Conservation (phyloP, 1,284 basidiomycete species). For the Ustilago sp. region DNA sequence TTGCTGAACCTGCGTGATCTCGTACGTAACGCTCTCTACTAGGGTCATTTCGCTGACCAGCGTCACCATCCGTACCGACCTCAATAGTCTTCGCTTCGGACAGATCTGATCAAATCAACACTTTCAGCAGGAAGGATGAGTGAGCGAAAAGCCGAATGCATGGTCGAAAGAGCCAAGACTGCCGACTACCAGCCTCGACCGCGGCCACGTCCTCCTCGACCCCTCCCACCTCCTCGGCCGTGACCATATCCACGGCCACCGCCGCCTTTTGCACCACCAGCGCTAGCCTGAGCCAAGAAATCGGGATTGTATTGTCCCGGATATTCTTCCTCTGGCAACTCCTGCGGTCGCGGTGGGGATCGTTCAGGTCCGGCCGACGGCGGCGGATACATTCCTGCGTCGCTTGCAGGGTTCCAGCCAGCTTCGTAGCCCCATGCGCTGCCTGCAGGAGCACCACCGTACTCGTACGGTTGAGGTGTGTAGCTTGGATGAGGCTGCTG, state of each 20-base stretch:
- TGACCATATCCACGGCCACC: conserved; percentile 12
- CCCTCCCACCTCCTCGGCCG: conserved; percentile 19
- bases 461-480: conserved; percentile 6
- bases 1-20: background rate
- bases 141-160: background rate
- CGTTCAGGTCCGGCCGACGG: background rate
- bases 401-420: conserved; percentile 9
- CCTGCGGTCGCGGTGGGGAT: conserved; percentile 14
- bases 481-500: conserved; percentile 14
- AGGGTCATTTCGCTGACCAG: background rate
- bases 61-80: background rate
- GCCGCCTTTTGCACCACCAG: conserved; percentile 13
- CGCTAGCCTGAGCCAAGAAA: conserved; percentile 29
- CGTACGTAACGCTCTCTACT: background rate
- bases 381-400: conserved; percentile 1
- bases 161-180: background rate
- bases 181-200: conserved; percentile 28
- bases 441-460: conserved; percentile 1
- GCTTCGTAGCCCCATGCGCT: conserved; percentile 15
- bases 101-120: background rate
- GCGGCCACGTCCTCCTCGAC: conserved; percentile 14
- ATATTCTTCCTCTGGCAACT: conserved; percentile 51
- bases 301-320: conserved; percentile 51
- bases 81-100: background rate
- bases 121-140: background rate